A percentile compares a stretch with the other conserved stretches of the same genome.
These are phyloP conservation scores for Malania oleifera DNA, from an alignment of 164 flowering plant genomes.

Conservation along the genomic window DNA sequence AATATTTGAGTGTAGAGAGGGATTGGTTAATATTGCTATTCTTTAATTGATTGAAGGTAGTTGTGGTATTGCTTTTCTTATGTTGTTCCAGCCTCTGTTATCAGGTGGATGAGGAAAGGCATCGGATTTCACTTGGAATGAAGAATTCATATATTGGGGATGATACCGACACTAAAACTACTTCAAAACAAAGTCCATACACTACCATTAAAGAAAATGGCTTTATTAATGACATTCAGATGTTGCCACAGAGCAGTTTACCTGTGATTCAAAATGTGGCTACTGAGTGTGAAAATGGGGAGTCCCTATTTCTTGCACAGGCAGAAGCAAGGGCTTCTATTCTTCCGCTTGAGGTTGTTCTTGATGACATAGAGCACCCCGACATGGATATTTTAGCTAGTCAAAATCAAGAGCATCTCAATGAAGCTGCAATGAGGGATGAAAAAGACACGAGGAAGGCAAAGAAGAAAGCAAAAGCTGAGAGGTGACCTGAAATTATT, in stretches of 20 bases:
- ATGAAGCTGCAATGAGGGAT: conserved; percentile 16
- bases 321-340: conserved; percentile 68
- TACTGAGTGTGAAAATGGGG: conserved; percentile 23
- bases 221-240: conserved; percentile 10
- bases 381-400: conserved; percentile 20
- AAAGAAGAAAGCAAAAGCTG: conserved; percentile 67
- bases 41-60: too few species aligned
- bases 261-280: conserved; percentile 13
- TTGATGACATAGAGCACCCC: conserved; percentile 61
- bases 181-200: conserved; percentile 19
- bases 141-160: conserved; percentile 50
- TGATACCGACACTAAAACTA: conserved; percentile 10
- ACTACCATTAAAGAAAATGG: conserved; percentile 17
- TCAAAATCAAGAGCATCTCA: conserved; percentile 21
- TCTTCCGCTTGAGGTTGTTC: conserved; percentile 80
- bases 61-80: background rate
- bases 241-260: conserved; percentile 9
- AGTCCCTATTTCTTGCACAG: conserved; percentile 28
- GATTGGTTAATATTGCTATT: too few species aligned
- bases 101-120: conserved; percentile 72
- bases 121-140: conserved; percentile 82
- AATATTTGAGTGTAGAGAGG: background rate
- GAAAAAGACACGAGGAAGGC: conserved; percentile 43
- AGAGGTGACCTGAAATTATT: conserved; percentile 35
- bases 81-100: conserved; percentile 1